These are phyloP conservation scores for Polymyxa betae DNA, from an alignment of 208 protist species.

Conservation along the genomic window DNA sequence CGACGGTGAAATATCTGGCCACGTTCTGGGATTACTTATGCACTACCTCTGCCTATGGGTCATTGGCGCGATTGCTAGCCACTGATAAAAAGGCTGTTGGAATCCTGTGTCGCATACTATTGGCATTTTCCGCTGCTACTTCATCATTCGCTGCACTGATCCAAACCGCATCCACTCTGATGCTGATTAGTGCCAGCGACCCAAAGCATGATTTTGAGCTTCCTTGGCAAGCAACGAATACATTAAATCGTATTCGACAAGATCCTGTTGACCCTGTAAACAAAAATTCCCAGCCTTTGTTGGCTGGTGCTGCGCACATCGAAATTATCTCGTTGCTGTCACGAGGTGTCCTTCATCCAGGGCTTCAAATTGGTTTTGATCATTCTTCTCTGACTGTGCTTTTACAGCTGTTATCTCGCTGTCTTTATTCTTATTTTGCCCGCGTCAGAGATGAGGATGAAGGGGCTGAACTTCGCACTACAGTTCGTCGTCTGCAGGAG, in stretches of 20 bases:
- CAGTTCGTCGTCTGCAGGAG: neutral
- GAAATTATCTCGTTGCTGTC: neutral
- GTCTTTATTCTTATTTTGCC: neutral
- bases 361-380: neutral
- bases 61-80: neutral
- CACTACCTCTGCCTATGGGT: neutral
- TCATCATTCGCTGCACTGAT: conserved; percentile 11
- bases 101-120: neutral
- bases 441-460: neutral
- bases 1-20: neutral
- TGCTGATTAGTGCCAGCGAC: neutral
- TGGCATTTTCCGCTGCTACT: conserved; percentile 12
- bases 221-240: conserved; percentile 16
- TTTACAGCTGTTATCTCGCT: neutral
- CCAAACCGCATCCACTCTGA: conserved; percentile 23
- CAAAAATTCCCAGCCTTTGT: no score
- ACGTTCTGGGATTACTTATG: conserved; percentile 20
- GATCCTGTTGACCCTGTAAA: no score
- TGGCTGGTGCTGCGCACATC: neutral
- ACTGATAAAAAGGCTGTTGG: neutral
- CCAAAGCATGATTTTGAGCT: neutral
- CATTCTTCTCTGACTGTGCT: neutral
- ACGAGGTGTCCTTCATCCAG: neutral
- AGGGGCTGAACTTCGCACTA: neutral
- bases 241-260: conserved; percentile 1